Conservation (phyloP, 2,329 filamentous ascomycete species). For the Venturia asperata region DNA sequence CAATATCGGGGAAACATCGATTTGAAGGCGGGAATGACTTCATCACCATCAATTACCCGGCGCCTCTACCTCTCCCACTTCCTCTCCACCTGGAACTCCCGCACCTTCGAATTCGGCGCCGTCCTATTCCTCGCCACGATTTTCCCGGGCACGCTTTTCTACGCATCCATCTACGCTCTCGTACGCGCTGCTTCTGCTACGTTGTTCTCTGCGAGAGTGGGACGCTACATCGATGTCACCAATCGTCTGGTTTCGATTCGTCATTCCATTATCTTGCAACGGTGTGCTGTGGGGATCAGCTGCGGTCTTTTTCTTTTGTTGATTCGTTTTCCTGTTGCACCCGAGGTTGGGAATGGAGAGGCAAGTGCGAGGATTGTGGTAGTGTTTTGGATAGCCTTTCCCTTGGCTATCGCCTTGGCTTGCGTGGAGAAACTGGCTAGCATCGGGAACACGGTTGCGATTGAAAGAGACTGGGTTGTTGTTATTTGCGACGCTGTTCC, state of each 20-base stretch:
- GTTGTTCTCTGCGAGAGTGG: slow-evolving; percentile 52
- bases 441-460: slow-evolving; percentile 58
- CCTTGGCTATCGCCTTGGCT: slow-evolving; percentile 46
- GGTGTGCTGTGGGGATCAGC: slow-evolving; percentile 29
- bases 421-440: slow-evolving; percentile 63
- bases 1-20: background rate
- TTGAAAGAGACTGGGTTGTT: slow-evolving; percentile 52
- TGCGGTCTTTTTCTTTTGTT: slow-evolving; percentile 22
- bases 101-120: slow-evolving; percentile 45
- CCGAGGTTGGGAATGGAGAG: background rate
- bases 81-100: slow-evolving; percentile 44
- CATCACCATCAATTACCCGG: background rate
- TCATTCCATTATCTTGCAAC: slow-evolving; percentile 35
- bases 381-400: slow-evolving; percentile 25
- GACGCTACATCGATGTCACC: slow-evolving; percentile 51
- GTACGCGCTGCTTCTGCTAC: slow-evolving; percentile 52
- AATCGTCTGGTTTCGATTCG: slow-evolving; percentile 35
- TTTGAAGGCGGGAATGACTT: background rate
- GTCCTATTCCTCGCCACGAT: slow-evolving; percentile 42
- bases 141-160: slow-evolving; percentile 52
- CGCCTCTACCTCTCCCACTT: slow-evolving; percentile 41
- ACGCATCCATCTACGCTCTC: slow-evolving; percentile 62
- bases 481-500: slow-evolving; percentile 22
- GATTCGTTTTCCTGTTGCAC: background rate
- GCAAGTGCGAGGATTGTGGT: background rate